Evolutionary conservation across 768 basidiomycete genomes (phyloP), one percentile per base, ranked within the genome.

Genomic region (Psilocybe cubensis): DNA sequence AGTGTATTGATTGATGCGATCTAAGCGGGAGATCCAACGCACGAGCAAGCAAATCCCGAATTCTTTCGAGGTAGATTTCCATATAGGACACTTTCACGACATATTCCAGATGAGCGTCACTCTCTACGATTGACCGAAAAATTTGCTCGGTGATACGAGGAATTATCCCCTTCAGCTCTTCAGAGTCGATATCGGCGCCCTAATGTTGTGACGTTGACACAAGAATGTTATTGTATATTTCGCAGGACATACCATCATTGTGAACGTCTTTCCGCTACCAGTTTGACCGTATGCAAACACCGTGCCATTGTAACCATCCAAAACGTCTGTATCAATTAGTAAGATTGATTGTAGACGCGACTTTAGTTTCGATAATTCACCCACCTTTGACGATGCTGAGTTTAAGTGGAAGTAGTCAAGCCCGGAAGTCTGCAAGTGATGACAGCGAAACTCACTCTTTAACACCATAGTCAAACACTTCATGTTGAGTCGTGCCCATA

Each of bases 81-180:
- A 99, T 98, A 74, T 98, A 99, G 31, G 94, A 97, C 50, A 98
- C 97, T 76, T 99, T 99, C 72, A 99, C 97, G 62, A 98, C 87
- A 72, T 99, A 99, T 74, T 99, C 97, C 56, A 99, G 78, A 72
- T 94, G 93, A 31, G 92, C 84, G 64, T 98, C 96, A 54, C 95
- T 96, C 68, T 94, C 88, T 56, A 97, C 89, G 70, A 99, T 99
- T 48, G 94, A 94, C 62, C 95, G 92, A 74, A 99, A 99, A 70
- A 99, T 97, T 73, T 99, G 97, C 72, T 99, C 96, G 3, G 96
- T 96, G 62, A 99, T 98, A 53, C 97, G 89, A 51, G 97, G 97
- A 62, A 97, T 98, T 55, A 99, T 92, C 66, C 97, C 97, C 76
- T 91, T 94, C 59, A 96, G 78, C 21, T 96, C 91, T n/a, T 86